phyloP scores from a whole-genome alignment of 2,329 filamentous ascomycete species.

The Hypomyces rosellus region DNA sequence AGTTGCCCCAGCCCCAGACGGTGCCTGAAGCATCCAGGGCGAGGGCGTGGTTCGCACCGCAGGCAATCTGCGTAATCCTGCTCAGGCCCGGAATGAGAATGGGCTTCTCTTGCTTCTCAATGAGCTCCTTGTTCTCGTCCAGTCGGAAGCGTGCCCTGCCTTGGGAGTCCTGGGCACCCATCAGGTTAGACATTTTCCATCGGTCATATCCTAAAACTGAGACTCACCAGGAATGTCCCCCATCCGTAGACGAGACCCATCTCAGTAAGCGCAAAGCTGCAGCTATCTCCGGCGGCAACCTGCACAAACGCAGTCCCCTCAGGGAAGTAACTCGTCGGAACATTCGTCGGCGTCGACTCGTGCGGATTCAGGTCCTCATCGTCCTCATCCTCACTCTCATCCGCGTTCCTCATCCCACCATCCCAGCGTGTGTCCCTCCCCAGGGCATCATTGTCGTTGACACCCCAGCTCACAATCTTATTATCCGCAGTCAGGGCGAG shows the following conservation, averaged over 20 bases:
- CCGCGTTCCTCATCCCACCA: conserved; percentile 18
- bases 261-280: conserved; percentile 63
- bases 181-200: conserved; percentile 3
- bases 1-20: conserved; percentile 16
- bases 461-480: conserved; percentile 59
- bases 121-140: conserved; percentile 25
- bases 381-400: conserved; percentile 22
- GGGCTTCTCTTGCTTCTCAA: conserved; percentile 40
- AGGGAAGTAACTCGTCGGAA: conserved; percentile 42
- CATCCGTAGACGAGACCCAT: conserved; percentile 67
- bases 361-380: conserved; percentile 49
- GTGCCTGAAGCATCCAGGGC: conserved; percentile 51
- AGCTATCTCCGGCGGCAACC: conserved; percentile 57
- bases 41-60: conserved; percentile 60
- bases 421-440: conserved; percentile 51
- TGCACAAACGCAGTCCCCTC: conserved; percentile 51
- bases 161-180: conserved; percentile 19
- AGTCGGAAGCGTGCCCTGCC: conserved; percentile 46
- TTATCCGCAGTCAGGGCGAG: conserved; percentile 55
- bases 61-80: conserved; percentile 53
- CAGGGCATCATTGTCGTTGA: conserved; percentile 60
- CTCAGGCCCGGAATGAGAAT: conserved; percentile 47
- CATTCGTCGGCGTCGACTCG: conserved; percentile 51
- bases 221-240: conserved; percentile 63
- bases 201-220: background rate